These are phyloP conservation scores for Berberis vulgaris DNA, from an alignment of 164 flowering plant genomes.

Conservation along the genomic window DNA sequence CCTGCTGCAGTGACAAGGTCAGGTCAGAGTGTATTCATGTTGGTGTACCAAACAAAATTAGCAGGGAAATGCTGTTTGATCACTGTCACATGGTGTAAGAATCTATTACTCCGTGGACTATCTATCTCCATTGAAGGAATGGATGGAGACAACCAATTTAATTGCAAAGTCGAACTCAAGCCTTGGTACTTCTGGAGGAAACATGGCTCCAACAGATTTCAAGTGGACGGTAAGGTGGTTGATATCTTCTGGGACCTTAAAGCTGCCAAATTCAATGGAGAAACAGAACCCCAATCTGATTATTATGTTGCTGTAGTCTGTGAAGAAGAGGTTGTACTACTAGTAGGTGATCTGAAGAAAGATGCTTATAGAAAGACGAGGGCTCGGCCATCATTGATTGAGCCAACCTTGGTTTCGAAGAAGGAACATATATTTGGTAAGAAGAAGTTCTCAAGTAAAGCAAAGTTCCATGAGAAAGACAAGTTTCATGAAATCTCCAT, in stretches of 20 bases:
- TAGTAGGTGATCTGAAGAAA: slow-evolving; percentile 58
- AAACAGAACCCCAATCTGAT: slow-evolving; percentile 55
- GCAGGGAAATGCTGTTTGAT: slow-evolving; percentile 46
- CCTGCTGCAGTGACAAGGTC: slow-evolving; percentile 40
- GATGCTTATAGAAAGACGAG: slow-evolving; percentile 60
- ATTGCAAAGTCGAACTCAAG: slow-evolving; percentile 63
- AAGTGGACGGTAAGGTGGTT: slow-evolving; percentile 30
- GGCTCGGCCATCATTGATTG: slow-evolving; percentile 46
- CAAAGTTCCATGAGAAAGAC: slow-evolving; percentile 48
- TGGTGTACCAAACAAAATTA: slow-evolving; percentile 26
- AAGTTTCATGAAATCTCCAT: slow-evolving; percentile 50
- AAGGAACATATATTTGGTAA: slow-evolving; percentile 58
- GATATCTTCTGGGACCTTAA: slow-evolving; percentile 64
- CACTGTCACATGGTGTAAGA: slow-evolving; percentile 75
- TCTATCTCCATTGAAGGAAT: slow-evolving; percentile 48
- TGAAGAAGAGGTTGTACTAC: slow-evolving; percentile 50
- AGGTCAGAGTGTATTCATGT: slow-evolving; percentile 33
- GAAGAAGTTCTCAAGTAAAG: slow-evolving; percentile 42
- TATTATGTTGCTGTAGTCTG: slow-evolving; percentile 64
- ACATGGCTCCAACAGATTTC: slow-evolving; percentile 48
- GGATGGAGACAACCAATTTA: slow-evolving; percentile 29
- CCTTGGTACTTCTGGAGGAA: slow-evolving; percentile 73
- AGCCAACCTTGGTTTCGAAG: slow-evolving; percentile 48
- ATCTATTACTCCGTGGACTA: slow-evolving; percentile 53
- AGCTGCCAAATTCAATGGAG: slow-evolving; percentile 49